A percentile compares a stretch with the other conserved stretches of the same genome.
Evolutionary conservation across 371 early-diverging fungal genomes (phyloP).

Genomic region (Syncephalastrum monosporum): DNA sequence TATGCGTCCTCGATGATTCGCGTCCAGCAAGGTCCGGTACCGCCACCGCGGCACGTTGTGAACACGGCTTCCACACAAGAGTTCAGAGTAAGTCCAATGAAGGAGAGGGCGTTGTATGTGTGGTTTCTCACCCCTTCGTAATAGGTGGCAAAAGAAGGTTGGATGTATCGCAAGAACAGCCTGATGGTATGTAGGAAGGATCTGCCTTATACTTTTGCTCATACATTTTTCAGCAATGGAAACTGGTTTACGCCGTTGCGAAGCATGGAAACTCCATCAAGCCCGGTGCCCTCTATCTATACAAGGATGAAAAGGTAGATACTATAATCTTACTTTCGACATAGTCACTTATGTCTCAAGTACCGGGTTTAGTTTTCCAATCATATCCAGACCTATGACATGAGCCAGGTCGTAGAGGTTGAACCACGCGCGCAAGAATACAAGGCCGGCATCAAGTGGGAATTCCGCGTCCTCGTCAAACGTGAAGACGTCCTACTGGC

Average conservation of each 20-base stretch:
- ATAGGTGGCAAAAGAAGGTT: conserved; percentile 48
- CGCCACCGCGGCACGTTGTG: conserved; percentile 7
- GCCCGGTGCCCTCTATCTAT: conserved; percentile 45
- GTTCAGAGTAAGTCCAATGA: conserved; percentile 19
- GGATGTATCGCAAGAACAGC: conserved; percentile 42
- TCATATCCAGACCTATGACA: conserved; percentile 51
- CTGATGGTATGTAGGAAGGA: conserved; percentile 34
- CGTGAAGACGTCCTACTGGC: conserved; percentile 43
- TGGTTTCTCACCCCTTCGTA: conserved; percentile 1
- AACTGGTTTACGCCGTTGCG: conserved; percentile 49
- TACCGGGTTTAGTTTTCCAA: conserved; percentile 28
- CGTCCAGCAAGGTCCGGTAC: background rate
- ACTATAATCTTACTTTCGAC: too few species aligned
- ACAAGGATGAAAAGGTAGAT: conserved; percentile 53
- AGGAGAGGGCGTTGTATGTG: background rate
- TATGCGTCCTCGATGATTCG: background rate
- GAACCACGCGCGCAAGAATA: conserved; percentile 47
- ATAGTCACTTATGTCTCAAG: background rate
- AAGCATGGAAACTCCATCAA: conserved; percentile 52
- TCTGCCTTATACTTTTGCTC: background rate
- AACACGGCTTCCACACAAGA: conserved; percentile 20
- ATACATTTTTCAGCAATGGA: conserved; percentile 39
- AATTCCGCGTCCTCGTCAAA: conserved; percentile 43
- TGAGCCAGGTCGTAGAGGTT: conserved; percentile 51
- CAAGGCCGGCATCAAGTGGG: conserved; percentile 45